Conservation (phyloP, 805 yeast species). For the Lipomyces yamanashiensis region DNA sequence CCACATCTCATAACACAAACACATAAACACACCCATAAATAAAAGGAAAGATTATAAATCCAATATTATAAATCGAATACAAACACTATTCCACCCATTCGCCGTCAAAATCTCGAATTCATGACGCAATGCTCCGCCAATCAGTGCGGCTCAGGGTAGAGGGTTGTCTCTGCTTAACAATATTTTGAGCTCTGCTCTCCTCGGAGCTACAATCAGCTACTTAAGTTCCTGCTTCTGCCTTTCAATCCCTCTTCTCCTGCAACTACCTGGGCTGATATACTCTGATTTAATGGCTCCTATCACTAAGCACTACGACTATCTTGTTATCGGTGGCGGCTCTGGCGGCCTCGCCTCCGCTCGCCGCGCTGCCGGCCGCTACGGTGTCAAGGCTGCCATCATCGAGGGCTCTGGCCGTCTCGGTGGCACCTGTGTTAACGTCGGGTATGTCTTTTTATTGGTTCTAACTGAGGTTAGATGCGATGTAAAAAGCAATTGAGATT, state of each 20-base stretch:
- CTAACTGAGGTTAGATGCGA: not conserved
- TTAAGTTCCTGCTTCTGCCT: not conserved
- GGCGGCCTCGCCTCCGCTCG: constrained; percentile 99
- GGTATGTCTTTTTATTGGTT: constrained; percentile 45
- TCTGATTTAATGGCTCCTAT: constrained; percentile 43
- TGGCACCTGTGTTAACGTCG: constrained; percentile 98
- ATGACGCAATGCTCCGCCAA: not conserved
- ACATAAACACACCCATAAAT: too few species aligned
- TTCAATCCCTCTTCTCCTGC: not conserved
- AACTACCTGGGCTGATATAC: not conserved
- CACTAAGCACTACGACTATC: constrained; percentile 73
- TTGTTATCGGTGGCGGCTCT: constrained; percentile 98
- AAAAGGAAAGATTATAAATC: too few species aligned
- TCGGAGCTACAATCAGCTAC: not conserved
- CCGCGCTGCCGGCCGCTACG: constrained; percentile 85
- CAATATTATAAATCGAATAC: too few species aligned
- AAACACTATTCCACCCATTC: not conserved
- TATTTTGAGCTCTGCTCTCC: not conserved
- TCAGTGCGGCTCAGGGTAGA: constrained; percentile 13
- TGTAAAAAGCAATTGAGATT: too few species aligned
- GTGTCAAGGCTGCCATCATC: constrained; percentile 82
- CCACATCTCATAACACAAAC: too few species aligned
- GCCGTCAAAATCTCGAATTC: not conserved
- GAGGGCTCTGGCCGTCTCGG: constrained; percentile 81
- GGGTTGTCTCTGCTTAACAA: not conserved